Evolutionary conservation across 768 basidiomycete species (phyloP).

Genomic region (Lactarius hengduanensis): DNA sequence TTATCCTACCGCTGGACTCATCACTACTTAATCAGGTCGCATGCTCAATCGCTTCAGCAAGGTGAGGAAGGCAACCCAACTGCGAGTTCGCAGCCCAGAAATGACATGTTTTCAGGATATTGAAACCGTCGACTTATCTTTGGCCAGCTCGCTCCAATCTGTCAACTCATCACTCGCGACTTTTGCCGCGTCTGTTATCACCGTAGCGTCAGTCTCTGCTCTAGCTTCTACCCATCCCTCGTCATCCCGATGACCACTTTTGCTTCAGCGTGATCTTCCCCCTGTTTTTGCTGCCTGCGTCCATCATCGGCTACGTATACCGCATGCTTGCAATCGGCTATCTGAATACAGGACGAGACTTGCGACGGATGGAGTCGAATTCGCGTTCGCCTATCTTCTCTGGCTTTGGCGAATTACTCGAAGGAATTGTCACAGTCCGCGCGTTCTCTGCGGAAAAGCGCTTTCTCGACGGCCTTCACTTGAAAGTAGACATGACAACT

Average conservation of each 20-base stretch:
- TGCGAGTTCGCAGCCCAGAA: neutral
- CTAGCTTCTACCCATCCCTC: conserved; percentile 3
- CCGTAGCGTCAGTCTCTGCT: conserved; percentile 53
- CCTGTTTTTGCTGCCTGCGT: conserved; percentile 74
- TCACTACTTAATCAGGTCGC: conserved; percentile 47
- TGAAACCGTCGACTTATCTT: conserved; percentile 78
- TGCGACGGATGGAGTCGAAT: conserved; percentile 90
- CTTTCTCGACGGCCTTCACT: conserved; percentile 74
- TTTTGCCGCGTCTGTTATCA: conserved; percentile 74
- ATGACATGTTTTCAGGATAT: conserved; percentile 53
- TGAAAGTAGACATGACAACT: conserved; percentile 74
- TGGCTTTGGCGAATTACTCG: conserved; percentile 77
- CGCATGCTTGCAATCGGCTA: conserved; percentile 68
- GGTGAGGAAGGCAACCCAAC: conserved; percentile 35
- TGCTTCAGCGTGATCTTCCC: conserved; percentile 66
- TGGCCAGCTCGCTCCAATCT: conserved; percentile 65
- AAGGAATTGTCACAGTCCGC: conserved; percentile 90
- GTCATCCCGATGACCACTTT: conserved; percentile 29
- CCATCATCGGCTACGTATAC: conserved; percentile 71
- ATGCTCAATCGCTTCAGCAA: conserved; percentile 86
- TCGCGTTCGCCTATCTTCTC: conserved; percentile 82
- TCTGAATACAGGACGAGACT: conserved; percentile 75
- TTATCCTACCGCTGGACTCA: conserved; percentile 11
- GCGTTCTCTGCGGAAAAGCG: conserved; percentile 81
- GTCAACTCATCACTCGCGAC: conserved; percentile 78